Conservation (phyloP, 169 alveolate species). For the Pseudocohnilembus persalinus region DNA sequence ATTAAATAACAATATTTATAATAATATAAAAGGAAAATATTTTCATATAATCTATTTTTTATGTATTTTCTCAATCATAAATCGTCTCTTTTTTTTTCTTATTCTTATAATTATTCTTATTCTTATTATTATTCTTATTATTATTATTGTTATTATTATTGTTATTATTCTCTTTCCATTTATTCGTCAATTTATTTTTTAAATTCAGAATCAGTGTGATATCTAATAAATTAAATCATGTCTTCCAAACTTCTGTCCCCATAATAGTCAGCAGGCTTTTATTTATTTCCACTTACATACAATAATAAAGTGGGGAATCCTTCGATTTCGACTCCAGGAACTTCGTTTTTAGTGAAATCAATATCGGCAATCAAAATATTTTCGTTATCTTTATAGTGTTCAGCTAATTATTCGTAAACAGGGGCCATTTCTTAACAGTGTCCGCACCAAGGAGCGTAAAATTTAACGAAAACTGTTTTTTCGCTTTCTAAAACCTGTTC, state of each 20-base stretch:
- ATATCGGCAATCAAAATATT: background rate
- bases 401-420: background rate
- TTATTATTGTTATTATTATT: too few species aligned
- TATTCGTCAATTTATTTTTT: too few species aligned
- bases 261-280: background rate
- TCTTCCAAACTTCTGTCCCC: background rate
- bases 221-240: too few species aligned
- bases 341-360: background rate
- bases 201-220: background rate
- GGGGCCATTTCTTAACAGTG: background rate
- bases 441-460: conserved; percentile 54
- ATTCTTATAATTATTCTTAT: too few species aligned
- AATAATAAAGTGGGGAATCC: background rate
- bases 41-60: too few species aligned
- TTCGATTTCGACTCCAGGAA: background rate
- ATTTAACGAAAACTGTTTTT: conserved; percentile 61
- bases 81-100: too few species aligned
- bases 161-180: too few species aligned
- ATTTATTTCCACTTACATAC: background rate
- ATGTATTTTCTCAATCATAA: too few species aligned
- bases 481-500: conserved; percentile 49
- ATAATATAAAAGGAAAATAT: too few species aligned
- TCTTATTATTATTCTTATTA: too few species aligned
- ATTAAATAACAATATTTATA: too few species aligned
- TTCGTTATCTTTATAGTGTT: background rate